Percentiles rank a stretch among this genome's conserved stretches.
These are phyloP conservation scores for Aspergillus novoparasiticus DNA, from an alignment of 2,329 filamentous ascomycete genomes.

Conservation along the genomic window DNA sequence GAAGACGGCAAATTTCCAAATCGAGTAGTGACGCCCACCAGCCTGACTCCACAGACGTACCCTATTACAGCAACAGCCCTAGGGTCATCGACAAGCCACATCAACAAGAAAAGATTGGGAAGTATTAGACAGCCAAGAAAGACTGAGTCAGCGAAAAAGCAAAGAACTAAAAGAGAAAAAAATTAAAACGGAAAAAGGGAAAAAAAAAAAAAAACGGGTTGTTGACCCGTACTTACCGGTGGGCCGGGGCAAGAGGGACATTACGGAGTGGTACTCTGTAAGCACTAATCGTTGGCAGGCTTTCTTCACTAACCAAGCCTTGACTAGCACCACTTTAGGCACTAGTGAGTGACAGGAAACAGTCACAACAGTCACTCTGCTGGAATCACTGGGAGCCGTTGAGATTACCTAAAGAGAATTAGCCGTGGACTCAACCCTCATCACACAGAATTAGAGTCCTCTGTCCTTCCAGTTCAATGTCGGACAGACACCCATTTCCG, in stretches of 20 bases:
- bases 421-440: neutral
- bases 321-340: constrained; percentile 1
- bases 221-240: neutral
- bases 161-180: neutral
- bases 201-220: neutral
- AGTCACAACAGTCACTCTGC: neutral
- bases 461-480: neutral
- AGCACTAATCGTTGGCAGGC: neutral
- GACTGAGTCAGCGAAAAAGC: neutral
- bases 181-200: neutral
- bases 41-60: neutral
- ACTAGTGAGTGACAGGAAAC: constrained; percentile 1
- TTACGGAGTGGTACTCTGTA: too few species aligned
- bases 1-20: neutral
- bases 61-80: neutral
- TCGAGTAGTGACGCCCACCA: neutral
- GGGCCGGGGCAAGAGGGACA: neutral
- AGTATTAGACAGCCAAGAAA: neutral
- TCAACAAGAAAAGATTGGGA: neutral
- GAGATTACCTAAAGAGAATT: constrained; percentile 4
- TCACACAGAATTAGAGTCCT: neutral
- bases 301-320: neutral
- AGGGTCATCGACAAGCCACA: neutral
- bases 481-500: neutral
- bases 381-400: neutral